These are phyloP conservation scores for Thalia dealbata DNA, from an alignment of 176 grass and related monocot genomes.

Conservation along the genomic window DNA sequence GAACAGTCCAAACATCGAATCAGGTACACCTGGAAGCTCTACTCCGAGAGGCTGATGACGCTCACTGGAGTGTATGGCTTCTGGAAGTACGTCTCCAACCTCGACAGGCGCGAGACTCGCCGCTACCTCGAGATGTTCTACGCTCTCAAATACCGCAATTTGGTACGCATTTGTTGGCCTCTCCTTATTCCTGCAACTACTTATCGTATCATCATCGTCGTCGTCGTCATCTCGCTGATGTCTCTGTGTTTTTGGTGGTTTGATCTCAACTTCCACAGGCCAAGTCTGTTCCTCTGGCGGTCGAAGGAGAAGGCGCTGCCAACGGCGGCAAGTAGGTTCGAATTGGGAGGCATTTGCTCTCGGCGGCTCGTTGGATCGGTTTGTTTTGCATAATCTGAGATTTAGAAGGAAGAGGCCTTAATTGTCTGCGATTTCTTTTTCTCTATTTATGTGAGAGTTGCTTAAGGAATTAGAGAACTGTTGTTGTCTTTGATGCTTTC, in stretches of 20 bases:
- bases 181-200: not conserved
- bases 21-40: constrained; percentile 96
- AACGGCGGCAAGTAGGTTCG: constrained; percentile 17
- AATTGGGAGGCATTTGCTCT: not conserved
- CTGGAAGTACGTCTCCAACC: constrained; percentile 99
- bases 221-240: not conserved
- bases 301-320: constrained; percentile 29
- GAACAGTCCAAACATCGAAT: not conserved
- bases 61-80: constrained; percentile 88
- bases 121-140: constrained; percentile 99
- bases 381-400: not conserved
- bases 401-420: not conserved
- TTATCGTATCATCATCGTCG: no score
- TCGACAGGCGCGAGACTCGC: constrained; percentile 83
- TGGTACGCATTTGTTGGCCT: constrained; percentile 26
- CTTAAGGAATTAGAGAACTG: not conserved
- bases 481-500: not conserved
- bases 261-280: not conserved
- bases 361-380: not conserved
- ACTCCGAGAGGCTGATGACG: constrained; percentile 98
- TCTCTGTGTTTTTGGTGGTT: not conserved
- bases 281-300: not conserved
- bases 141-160: constrained; percentile 86
- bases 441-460: not conserved
- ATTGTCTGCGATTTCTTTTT: not conserved